Conservation (phyloP, 805 yeast species). For the Danielia reshetovae region DNA sequence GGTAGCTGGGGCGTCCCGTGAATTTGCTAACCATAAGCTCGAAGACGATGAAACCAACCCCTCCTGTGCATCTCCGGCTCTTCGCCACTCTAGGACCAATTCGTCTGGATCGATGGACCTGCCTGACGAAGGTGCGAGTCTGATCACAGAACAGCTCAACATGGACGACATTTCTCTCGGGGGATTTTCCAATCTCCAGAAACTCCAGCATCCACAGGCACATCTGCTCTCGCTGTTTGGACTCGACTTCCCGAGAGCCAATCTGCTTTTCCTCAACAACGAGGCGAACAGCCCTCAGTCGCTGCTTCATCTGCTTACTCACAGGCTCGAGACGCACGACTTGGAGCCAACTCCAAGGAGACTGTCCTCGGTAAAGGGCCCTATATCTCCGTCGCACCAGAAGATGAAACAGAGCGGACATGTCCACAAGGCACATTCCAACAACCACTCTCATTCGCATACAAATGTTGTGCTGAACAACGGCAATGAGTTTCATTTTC, state of each 20-base stretch:
- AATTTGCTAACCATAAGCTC: slow-evolving; percentile 32
- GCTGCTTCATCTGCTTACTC: slow-evolving; percentile 22
- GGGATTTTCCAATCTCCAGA: slow-evolving; percentile 8
- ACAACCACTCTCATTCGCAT: slow-evolving; percentile 1
- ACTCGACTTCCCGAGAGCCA: slow-evolving; percentile 14
- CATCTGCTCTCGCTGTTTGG: slow-evolving; percentile 3
- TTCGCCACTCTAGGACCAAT: slow-evolving; percentile 1
- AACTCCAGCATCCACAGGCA: slow-evolving; percentile 1
- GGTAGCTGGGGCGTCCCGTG: slow-evolving; percentile 22
- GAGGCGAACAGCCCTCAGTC: slow-evolving; percentile 12
- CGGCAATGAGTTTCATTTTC: slow-evolving; percentile 5
- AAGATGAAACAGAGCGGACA: slow-evolving; percentile 15
- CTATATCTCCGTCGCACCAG: slow-evolving; percentile 10
- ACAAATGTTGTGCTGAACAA: slow-evolving; percentile 2
- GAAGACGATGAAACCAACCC: not conserved
- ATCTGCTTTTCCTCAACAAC: slow-evolving; percentile 13
- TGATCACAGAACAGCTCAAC: slow-evolving; percentile 10
- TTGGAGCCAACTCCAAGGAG: slow-evolving; percentile 10
- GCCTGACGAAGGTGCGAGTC: not conserved
- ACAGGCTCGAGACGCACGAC: slow-evolving; percentile 25
- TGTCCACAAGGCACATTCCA: slow-evolving; percentile 14
- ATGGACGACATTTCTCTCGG: slow-evolving; percentile 16
- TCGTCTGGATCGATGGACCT: slow-evolving; percentile 3
- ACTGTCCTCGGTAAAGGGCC: slow-evolving; percentile 8
- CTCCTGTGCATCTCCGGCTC: not conserved